Evolutionary conservation across 495 filamentous ascomycete species (phyloP).

Genomic region (Penicillium mononematosum): DNA sequence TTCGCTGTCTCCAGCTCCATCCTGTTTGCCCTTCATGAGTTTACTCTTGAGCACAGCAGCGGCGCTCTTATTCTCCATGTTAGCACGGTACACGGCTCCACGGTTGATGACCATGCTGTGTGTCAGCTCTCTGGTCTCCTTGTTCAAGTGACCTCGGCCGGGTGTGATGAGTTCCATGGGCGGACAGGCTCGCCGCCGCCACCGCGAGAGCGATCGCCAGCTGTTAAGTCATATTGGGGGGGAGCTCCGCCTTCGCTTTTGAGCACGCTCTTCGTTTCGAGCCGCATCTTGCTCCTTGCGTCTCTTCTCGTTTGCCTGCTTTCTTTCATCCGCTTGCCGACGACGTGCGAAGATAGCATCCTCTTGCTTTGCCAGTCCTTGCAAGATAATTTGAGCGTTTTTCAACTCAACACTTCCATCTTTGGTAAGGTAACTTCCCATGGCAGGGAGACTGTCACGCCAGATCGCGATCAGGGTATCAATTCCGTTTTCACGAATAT

Average conservation of each 20-base stretch:
- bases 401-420: slow-evolving; percentile 89
- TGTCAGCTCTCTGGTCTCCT: slow-evolving; percentile 64
- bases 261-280: slow-evolving; percentile 48
- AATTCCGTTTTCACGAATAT: slow-evolving; percentile 96
- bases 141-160: slow-evolving; percentile 54
- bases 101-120: slow-evolving; percentile 87
- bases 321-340: slow-evolving; percentile 76
- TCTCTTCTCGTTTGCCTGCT: slow-evolving; percentile 72
- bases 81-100: slow-evolving; percentile 69
- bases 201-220: slow-evolving; percentile 30
- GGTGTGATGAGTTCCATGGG: slow-evolving; percentile 60
- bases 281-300: slow-evolving; percentile 67
- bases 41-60: slow-evolving; percentile 85
- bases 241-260: slow-evolving; percentile 47
- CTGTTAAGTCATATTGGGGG: slow-evolving; percentile 41
- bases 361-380: slow-evolving; percentile 90
- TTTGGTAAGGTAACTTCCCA: slow-evolving; percentile 94
- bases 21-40: slow-evolving; percentile 53
- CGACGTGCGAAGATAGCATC: slow-evolving; percentile 88
- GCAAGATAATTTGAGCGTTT: slow-evolving; percentile 82
- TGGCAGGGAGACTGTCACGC: slow-evolving; percentile 84
- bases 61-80: slow-evolving; percentile 89
- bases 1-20: slow-evolving; percentile 22
- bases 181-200: slow-evolving; percentile 37
- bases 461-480: slow-evolving; percentile 94